Conservation (phyloP, 108 stramenopile genomes). For the Nannochloropsis salina region DNA sequence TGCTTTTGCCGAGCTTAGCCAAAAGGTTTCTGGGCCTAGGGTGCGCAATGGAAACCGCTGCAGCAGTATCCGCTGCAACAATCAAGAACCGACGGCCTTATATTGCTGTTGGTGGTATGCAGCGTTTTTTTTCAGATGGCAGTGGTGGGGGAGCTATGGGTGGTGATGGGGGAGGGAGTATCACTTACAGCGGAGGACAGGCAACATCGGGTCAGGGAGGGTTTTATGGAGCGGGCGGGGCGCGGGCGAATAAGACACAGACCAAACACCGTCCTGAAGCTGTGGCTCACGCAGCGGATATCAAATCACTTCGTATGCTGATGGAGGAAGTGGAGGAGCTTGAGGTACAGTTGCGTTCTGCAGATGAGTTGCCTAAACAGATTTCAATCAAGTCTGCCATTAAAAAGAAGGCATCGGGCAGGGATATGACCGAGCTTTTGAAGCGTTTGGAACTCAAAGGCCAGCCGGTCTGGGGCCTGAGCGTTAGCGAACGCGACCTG, state of each 20-base stretch:
- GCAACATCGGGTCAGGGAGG: conserved; percentile 68
- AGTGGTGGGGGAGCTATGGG: not conserved
- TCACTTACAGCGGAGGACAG: conserved; percentile 61
- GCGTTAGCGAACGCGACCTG: conserved; percentile 60
- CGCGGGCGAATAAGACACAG: conserved; percentile 43
- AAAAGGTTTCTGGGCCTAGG: no score
- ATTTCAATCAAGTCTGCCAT: not conserved
- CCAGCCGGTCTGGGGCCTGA: conserved; percentile 67
- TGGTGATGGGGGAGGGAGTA: conserved; percentile 18
- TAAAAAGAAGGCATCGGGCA: conserved; percentile 58
- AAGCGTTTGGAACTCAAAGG: conserved; percentile 64
- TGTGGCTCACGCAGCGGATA: conserved; percentile 60
- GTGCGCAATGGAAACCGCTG: no score
- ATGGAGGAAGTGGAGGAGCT: conserved; percentile 60
- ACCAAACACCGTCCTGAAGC: conserved; percentile 55
- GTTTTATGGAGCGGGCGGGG: conserved; percentile 67
- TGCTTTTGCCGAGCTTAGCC: no score
- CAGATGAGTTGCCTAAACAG: conserved; percentile 35
- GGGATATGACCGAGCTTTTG: conserved; percentile 42
- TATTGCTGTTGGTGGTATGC: not conserved
- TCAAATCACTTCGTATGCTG: conserved; percentile 54
- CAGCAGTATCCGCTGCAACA: no score
- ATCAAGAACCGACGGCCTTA: no score
- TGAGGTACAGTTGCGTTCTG: conserved; percentile 53
- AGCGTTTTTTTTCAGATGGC: not conserved